Conservation (phyloP, 1,284 basidiomycete genomes). For the Wallemia mellicola region DNA sequence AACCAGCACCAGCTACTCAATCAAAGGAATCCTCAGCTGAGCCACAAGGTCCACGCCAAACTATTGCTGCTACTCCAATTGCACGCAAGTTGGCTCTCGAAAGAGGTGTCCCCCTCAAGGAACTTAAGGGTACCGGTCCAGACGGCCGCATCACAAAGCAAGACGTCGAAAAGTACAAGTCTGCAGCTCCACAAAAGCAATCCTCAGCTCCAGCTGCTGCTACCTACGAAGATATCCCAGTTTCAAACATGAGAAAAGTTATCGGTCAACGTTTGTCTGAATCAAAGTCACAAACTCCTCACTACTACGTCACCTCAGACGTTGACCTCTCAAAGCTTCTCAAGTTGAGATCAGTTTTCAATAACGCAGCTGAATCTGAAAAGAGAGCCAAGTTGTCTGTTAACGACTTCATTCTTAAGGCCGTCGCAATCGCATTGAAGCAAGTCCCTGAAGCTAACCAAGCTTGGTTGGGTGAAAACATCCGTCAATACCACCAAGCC, state of each 20-base stretch:
- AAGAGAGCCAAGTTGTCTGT: constrained; percentile 66
- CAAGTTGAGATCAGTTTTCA: constrained; percentile 87
- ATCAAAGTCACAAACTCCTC: constrained; percentile 78
- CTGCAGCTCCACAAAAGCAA: constrained; percentile 19
- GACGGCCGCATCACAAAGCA: constrained; percentile 74
- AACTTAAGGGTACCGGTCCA: constrained; percentile 84
- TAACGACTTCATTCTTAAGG: constrained; percentile 97
- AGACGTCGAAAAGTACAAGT: constrained; percentile 61
- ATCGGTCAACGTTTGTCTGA: constrained; percentile 75
- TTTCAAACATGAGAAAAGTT: constrained; percentile 75
- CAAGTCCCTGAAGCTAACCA: constrained; percentile 97
- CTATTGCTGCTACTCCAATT: constrained; percentile 76
- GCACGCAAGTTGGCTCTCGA: constrained; percentile 93
- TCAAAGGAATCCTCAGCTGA: neutral
- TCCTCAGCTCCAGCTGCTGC: constrained; percentile 18
- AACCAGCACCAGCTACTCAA: neutral
- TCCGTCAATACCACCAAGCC: constrained; percentile 80
- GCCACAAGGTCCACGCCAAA: neutral
- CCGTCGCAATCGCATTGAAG: constrained; percentile 54
- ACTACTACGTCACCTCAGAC: constrained; percentile 88
- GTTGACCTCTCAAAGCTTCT: constrained; percentile 90
- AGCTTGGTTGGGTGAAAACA: constrained; percentile 84
- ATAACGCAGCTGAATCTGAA: constrained; percentile 49
- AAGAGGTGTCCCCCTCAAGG: constrained; percentile 61
- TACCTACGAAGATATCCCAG: constrained; percentile 69